Percentiles rank a stretch among this genome's conserved stretches.
phyloP scores from a whole-genome alignment of 768 basidiomycete genomes.

The Rhizopogon vesiculosus region DNA sequence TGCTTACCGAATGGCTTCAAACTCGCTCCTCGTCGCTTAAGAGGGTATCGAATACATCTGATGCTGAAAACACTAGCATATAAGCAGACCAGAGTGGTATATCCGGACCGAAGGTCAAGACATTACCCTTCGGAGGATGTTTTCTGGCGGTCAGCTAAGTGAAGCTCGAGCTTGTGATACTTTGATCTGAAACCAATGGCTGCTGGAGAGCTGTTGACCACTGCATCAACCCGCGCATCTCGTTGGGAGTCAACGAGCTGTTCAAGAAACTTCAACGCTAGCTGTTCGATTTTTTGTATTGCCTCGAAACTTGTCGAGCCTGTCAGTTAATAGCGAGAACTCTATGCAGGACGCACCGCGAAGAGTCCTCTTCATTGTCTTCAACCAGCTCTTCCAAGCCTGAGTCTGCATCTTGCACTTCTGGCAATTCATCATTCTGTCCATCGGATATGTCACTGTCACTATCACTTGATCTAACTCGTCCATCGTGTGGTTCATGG shows the following conservation, averaged over 20 bases:
- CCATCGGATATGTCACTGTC: background rate
- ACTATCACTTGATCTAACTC: background rate
- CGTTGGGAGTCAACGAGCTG: conserved; percentile 21
- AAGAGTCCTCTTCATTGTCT: conserved; percentile 12
- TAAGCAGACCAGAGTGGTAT: background rate
- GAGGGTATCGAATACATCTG: conserved; percentile 33
- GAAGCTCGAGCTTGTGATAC: conserved; percentile 26
- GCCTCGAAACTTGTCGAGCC: conserved; percentile 14
- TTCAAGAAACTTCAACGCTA: conserved; percentile 26
- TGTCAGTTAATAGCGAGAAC: background rate
- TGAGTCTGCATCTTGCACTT: background rate
- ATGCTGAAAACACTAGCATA: background rate
- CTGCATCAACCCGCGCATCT: background rate
- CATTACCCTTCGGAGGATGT: conserved; percentile 23
- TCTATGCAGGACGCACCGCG: background rate
- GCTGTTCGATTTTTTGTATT: conserved; percentile 22
- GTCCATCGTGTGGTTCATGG: background rate
- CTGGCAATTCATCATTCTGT: background rate
- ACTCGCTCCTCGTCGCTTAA: conserved; percentile 30
- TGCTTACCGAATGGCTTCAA: conserved; percentile 37
- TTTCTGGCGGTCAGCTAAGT: conserved; percentile 33
- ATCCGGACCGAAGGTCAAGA: background rate
- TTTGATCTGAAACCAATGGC: conserved; percentile 1
- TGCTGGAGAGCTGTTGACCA: background rate
- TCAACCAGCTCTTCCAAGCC: conserved; percentile 5